phyloP scores from a whole-genome alignment of 1,284 basidiomycete species.

The Tilletia indica region DNA sequence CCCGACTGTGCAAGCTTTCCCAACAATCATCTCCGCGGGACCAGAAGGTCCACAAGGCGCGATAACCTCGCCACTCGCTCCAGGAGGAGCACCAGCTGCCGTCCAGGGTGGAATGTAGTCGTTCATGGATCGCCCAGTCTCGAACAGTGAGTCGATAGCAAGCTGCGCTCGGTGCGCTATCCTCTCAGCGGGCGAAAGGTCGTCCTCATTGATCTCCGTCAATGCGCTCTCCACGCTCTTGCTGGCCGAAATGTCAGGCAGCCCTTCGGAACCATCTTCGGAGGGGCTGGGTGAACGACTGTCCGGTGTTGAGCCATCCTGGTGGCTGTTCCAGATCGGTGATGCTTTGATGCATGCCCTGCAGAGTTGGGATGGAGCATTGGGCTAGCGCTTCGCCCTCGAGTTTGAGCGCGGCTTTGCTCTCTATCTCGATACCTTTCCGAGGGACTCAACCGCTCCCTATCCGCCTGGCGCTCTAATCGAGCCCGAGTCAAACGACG shows the following conservation, averaged over 20 bases:
- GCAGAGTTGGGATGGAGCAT: not conserved
- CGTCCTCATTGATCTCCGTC: conserved; percentile 20
- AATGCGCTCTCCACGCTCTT: conserved; percentile 30
- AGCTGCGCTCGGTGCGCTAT: conserved; percentile 30
- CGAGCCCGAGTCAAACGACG: conserved; percentile 22
- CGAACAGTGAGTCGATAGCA: conserved; percentile 42
- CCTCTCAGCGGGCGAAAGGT: conserved; percentile 31
- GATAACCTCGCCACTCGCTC: conserved; percentile 27
- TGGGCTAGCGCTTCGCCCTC: conserved; percentile 9
- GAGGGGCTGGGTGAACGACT: conserved; percentile 21
- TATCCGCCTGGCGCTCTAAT: conserved; percentile 26
- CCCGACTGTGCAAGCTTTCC: conserved; percentile 70
- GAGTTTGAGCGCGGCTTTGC: conserved; percentile 22
- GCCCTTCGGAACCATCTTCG: not conserved
- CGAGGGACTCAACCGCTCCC: conserved; percentile 26
- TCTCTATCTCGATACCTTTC: conserved; percentile 23
- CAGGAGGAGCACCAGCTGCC: conserved; percentile 31
- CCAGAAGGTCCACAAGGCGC: conserved; percentile 23
- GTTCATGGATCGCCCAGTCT: conserved; percentile 39
- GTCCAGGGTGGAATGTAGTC: conserved; percentile 46
- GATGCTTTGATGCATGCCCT: conserved; percentile 23
- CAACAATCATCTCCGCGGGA: conserved; percentile 23
- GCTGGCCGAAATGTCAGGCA: not conserved
- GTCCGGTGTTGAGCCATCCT: conserved; percentile 30
- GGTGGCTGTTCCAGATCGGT: conserved; percentile 40